These are phyloP conservation scores for Raffaelea arxii DNA, from an alignment of 2,329 filamentous ascomycete genomes.

Conservation along the genomic window DNA sequence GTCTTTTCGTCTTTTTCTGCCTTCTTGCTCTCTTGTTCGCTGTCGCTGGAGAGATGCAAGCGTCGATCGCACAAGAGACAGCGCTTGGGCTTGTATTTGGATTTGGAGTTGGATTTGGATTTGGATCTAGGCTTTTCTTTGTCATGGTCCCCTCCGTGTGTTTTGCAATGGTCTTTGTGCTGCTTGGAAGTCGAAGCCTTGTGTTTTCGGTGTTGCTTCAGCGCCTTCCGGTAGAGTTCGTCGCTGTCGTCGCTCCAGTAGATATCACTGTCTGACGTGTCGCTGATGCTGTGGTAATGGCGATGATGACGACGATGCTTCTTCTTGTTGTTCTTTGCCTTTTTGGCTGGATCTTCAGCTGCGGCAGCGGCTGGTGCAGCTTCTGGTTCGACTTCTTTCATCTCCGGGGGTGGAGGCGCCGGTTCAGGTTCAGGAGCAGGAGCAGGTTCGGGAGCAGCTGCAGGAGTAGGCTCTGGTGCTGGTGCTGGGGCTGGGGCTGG, in stretches of 20 bases:
- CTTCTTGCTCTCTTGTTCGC: background rate
- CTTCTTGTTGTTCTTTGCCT: background rate
- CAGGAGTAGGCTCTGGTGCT: background rate
- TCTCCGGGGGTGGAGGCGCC: background rate
- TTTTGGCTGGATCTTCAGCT: background rate
- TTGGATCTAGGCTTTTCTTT: too few relatives aligned
- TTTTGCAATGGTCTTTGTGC: too few relatives aligned
- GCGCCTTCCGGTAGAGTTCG: background rate
- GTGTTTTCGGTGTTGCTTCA: background rate
- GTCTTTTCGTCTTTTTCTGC: background rate
- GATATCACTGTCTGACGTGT: background rate
- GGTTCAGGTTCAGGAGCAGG: background rate
- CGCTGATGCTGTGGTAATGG: background rate
- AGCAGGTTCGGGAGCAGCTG: background rate
- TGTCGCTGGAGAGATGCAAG: too few relatives aligned
- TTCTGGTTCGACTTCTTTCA: background rate
- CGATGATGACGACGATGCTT: background rate
- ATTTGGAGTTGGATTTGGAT: too few relatives aligned
- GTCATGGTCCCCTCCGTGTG: too few relatives aligned
- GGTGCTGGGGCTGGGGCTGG: background rate
- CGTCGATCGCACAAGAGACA: background rate
- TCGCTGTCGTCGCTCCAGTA: background rate
- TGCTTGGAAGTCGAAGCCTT: too few relatives aligned
- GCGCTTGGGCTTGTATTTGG: background rate
- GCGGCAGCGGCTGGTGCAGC: too few relatives aligned